phyloP scores from a whole-genome alignment of 352 stramenopile species.

The Phytophthora citrophthora region DNA sequence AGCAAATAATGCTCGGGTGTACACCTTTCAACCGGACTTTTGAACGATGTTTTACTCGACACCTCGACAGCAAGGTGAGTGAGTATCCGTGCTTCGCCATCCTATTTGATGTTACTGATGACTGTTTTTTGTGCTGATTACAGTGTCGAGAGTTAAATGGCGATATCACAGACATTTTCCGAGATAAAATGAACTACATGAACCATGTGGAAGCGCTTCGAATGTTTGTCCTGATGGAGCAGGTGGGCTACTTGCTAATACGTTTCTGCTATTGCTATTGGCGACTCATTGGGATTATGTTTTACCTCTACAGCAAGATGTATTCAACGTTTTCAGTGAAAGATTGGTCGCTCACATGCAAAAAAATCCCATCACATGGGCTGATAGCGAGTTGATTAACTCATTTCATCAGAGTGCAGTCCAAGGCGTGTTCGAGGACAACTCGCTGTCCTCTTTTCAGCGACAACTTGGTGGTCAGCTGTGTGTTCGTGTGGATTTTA shows the following conservation, averaged over 20 bases:
- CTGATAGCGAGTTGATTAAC: conserved; percentile 64
- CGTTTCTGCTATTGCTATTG: neutral
- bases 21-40: conserved; percentile 49
- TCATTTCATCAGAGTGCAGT: conserved; percentile 55
- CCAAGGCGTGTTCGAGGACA: conserved; percentile 57
- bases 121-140: conserved; percentile 1
- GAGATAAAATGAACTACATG: conserved; percentile 54
- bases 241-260: conserved; percentile 42
- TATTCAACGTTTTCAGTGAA: conserved; percentile 56
- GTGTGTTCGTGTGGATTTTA: conserved; percentile 58
- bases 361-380: conserved; percentile 60
- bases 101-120: neutral
- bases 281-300: neutral
- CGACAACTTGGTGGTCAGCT: conserved; percentile 52
- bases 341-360: conserved; percentile 63
- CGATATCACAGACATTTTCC: conserved; percentile 57
- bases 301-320: conserved; percentile 60
- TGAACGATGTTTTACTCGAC: conserved; percentile 38
- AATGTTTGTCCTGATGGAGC: conserved; percentile 76
- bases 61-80: conserved; percentile 41
- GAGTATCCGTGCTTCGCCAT: neutral
- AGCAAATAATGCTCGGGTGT: conserved; percentile 29
- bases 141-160: conserved; percentile 61
- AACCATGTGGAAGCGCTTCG: conserved; percentile 60
- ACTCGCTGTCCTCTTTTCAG: conserved; percentile 40